Conservation (phyloP, 2,329 filamentous ascomycete genomes). For the Ceratocystis alfenasii region DNA sequence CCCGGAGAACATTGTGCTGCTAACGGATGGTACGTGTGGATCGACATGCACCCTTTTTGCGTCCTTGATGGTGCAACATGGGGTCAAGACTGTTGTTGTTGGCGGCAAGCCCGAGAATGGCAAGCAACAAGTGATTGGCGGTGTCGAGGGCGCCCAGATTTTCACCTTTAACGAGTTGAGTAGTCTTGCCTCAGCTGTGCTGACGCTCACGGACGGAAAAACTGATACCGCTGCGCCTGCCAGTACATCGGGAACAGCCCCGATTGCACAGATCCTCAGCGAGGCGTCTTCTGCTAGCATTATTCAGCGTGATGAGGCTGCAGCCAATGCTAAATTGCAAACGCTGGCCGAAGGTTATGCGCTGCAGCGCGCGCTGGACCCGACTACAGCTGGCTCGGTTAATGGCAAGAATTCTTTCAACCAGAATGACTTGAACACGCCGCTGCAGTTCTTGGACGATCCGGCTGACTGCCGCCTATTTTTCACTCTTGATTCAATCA, state of each 20-base stretch:
- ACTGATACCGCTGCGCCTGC: neutral
- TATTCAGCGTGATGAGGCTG: slow-evolving; percentile 17
- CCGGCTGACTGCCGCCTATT: slow-evolving; percentile 50
- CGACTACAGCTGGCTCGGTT: slow-evolving; percentile 25
- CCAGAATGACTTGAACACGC: slow-evolving; percentile 25
- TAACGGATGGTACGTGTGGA: slow-evolving; percentile 25
- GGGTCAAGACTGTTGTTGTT: slow-evolving; percentile 34
- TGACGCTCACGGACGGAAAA: slow-evolving; percentile 25
- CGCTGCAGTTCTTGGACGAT: slow-evolving; percentile 50
- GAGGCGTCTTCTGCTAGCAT: neutral
- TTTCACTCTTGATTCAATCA: slow-evolving; percentile 43
- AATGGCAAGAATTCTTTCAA: slow-evolving; percentile 25
- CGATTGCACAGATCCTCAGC: neutral
- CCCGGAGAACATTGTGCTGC: slow-evolving; percentile 24
- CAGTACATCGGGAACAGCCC: neutral
- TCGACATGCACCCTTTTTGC: slow-evolving; percentile 25
- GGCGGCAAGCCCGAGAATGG: slow-evolving; percentile 45
- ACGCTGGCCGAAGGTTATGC: slow-evolving; percentile 30
- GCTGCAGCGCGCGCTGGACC: slow-evolving; percentile 26
- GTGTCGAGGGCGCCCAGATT: slow-evolving; percentile 37
- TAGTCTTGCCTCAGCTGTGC: slow-evolving; percentile 25
- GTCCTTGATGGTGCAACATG: slow-evolving; percentile 38
- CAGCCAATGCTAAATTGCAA: slow-evolving; percentile 25
- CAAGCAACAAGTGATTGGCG: slow-evolving; percentile 53
- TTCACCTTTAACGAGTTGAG: slow-evolving; percentile 27